Evolutionary conservation across 371 early-diverging fungal genomes (phyloP).

Genomic region (Mucor lusitanicus): DNA sequence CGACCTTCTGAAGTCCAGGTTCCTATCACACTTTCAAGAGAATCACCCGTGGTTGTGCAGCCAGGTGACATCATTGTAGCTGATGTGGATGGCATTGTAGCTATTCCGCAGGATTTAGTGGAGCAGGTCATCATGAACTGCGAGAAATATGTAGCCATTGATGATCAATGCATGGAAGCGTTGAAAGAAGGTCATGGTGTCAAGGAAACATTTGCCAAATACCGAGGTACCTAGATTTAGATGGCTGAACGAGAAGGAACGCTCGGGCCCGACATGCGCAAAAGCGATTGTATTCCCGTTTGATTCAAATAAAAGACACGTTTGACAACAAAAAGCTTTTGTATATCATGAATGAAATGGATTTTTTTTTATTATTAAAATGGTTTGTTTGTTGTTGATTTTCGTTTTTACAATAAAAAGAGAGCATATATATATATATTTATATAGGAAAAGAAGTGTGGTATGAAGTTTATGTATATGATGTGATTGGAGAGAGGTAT

Average conservation of each 20-base stretch:
- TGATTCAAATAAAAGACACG: not conserved
- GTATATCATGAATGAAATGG: not conserved
- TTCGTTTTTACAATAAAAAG: not conserved
- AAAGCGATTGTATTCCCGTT: not conserved
- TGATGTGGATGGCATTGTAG: slow-evolving; percentile 79
- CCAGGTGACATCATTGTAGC: slow-evolving; percentile 80
- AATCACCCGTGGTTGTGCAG: slow-evolving; percentile 54
- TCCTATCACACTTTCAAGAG: slow-evolving; percentile 57
- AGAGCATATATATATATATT: not conserved
- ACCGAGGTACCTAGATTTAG: slow-evolving; percentile 35
- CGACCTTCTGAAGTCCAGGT: slow-evolving; percentile 64
- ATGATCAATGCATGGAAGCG: slow-evolving; percentile 74
- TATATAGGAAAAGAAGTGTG: not conserved
- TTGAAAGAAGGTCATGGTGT: slow-evolving; percentile 61
- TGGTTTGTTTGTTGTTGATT: not conserved
- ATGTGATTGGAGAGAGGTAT: not conserved
- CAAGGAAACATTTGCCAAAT: slow-evolving; percentile 69
- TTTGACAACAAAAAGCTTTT: not conserved
- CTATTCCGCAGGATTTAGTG: slow-evolving; percentile 60
- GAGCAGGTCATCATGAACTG: slow-evolving; percentile 60
- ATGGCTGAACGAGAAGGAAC: not conserved
- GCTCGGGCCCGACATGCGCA: not conserved
- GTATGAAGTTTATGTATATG: slow-evolving; percentile 1
- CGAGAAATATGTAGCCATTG: slow-evolving; percentile 56
- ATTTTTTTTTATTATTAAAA: not conserved